Evolutionary conservation across 495 filamentous ascomycete species (phyloP), one percentile per base, ranked within the genome.

Genomic region (Aspergillus nanangensis): DNA sequence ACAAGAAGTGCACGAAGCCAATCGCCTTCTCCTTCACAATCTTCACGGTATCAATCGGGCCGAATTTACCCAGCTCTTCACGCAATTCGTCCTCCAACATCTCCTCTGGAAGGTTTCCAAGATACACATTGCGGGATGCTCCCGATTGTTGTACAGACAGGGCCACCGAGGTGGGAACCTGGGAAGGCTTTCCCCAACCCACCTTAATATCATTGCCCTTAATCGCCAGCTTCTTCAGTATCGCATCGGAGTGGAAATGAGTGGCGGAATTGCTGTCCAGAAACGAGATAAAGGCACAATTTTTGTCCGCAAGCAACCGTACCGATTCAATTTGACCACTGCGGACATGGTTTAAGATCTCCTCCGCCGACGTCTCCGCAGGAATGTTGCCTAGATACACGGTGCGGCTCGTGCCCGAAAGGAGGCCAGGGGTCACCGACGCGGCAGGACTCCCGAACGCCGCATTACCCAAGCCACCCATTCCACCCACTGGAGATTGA

Each of bases 201-300:
- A 98, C 87, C 78, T 98, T 98, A 76, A 98, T 96, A 66, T 98
- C 93, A 66, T 97, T 93, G 17, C 94, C 94, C 62, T 91, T 87
- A 70, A 98, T 93, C 48, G 92, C 87, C 56, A 98, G 80, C 71
- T 97, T 97, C 77, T 98, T 98, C 77, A 98, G 80, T 60, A 98
- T 97, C 46, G 93, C 93, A 76, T 98, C 93, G 21, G 93, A 98
- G 73, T 98, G 93, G 71, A 98, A 98, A 65, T 98, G 93, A 18
- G 90, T 96, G 37, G 93, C 93, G 21, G 94, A 95, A 71, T 88
- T 92, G 51, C 90, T 88, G 58, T 98, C 93, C 52, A 97, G 75
- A 70, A 98, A 98, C 10, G 93, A 98, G 59, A 98, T 98, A 74
- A 98, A 98, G 48, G 93, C 93, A 67, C 93, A 98, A 75, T 97